A percentile compares a stretch with the other conserved stretches of the same genome.
Conservation (phyloP, 768 basidiomycete genomes). For the Stropharia rugosoannulata region DNA sequence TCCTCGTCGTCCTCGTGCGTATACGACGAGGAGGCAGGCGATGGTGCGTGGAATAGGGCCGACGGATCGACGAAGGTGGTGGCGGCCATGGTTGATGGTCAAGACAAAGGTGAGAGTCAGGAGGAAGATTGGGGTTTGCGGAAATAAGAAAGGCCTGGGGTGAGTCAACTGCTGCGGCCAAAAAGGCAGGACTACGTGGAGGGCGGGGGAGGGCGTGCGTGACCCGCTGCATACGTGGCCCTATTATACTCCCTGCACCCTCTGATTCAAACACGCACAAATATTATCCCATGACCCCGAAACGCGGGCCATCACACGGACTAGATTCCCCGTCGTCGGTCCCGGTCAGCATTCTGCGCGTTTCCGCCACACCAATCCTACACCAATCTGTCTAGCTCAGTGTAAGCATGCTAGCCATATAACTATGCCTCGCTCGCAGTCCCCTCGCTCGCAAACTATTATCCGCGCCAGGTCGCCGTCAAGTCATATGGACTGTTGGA, state of each 20-base stretch:
- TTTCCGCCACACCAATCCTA: too few species aligned
- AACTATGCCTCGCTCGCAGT: too few species aligned
- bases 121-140: background rate
- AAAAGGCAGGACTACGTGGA: constrained; percentile 14
- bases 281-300: background rate
- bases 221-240: constrained; percentile 14
- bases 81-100: constrained; percentile 8
- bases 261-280: constrained; percentile 9
- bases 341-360: too few species aligned
- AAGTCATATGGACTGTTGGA: too few species aligned
- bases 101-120: background rate
- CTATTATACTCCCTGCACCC: constrained; percentile 9
- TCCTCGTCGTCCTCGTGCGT: constrained; percentile 18
- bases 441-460: too few species aligned
- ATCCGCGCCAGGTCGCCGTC: too few species aligned
- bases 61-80: constrained; percentile 11
- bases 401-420: too few species aligned
- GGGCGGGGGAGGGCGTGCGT: constrained; percentile 15
- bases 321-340: background rate
- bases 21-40: constrained; percentile 13
- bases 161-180: constrained; percentile 10
- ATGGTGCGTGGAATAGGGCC: constrained; percentile 9
- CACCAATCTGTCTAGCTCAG: too few species aligned
- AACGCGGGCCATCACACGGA: background rate
- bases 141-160: constrained; percentile 10